Base-by-base conservation (phyloP, 1,284 basidiomycete genomes). In the Marasmius fiardii region DNA sequence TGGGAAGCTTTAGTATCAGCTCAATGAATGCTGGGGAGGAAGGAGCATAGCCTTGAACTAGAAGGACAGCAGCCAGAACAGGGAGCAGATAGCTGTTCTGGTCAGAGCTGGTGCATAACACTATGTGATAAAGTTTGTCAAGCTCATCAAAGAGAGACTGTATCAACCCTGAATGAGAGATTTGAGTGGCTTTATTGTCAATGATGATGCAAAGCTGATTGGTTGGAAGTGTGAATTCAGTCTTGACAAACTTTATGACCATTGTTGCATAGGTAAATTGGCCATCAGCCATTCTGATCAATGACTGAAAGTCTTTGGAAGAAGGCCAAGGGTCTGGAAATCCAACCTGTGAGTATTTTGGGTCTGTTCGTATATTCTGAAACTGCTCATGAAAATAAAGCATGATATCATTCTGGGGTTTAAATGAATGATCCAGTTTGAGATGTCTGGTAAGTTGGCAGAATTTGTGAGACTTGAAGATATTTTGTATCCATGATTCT, bases 261-360 rank as follows among this genome's bases (percentile, higher is more conserved):
- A 65, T 65, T 2, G 62, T 53, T 1, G 66, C 65, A 53, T 68
- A 68, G 10, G 63, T 63, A 28, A 62, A 66, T 43, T 67, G 63
- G 1, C 66, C 65, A 7, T 57, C 56, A 7, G 66, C 58, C 16
- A 63, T 59, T 31, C 60, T 52, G 2, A 65, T 63, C 14, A 67
- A 58, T 12, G 47, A 41, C 24, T 62, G 56, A 14, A 65, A 57
- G 26, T 57, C 57, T 6, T 56, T 53, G 0, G 52, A 20, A 1
- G 59, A 52, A 0, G 66, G 67, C 66, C 66, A 68, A n/a, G 12
- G 16, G 24, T 33, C 6, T n/a, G 34, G 43, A 10, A 53, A n/a
- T 7, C 24, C 11, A 21, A 21, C n/a, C 12, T 21, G 20, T 6
- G 16, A 1, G 7, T 18, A 28, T 20, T 16, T n/a, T 11, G 33